Conservation (phyloP, 164 flowering plant species). For the Paratinospora sagittata region DNA sequence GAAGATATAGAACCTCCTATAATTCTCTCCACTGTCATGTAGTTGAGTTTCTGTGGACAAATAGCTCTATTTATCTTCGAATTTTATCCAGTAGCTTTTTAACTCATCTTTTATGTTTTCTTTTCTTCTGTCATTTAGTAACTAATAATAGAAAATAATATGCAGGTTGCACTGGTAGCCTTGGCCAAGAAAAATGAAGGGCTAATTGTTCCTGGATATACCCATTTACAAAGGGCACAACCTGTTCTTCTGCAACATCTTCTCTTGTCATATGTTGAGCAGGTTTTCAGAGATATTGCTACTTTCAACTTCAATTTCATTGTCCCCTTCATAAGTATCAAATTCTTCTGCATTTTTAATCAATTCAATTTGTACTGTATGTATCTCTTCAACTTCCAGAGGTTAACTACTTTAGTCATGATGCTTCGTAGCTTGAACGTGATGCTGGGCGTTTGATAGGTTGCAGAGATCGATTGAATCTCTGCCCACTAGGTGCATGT, state of each 20-base stretch:
- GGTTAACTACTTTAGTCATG: conserved; percentile 7
- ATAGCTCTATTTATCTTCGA: background rate
- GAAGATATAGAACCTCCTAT: no score
- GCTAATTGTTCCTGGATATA: conserved; percentile 93
- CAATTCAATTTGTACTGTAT: background rate
- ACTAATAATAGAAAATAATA: background rate
- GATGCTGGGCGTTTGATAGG: conserved; percentile 78
- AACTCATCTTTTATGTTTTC: background rate
- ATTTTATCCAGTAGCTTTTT: no score
- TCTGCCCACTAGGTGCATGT: conserved; percentile 95
- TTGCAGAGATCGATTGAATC: conserved; percentile 73
- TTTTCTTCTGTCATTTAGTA: background rate
- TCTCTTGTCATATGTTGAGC: conserved; percentile 90
- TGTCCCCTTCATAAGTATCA: background rate
- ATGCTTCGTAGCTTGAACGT: conserved; percentile 78
- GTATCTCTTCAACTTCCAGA: background rate
- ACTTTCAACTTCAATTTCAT: background rate
- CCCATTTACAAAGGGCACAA: conserved; percentile 96
- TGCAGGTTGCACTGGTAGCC: conserved; percentile 59
- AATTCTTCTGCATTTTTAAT: background rate
- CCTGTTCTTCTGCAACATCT: conserved; percentile 89
- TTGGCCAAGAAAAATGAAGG: conserved; percentile 74
- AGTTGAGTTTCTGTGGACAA: background rate
- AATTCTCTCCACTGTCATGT: background rate
- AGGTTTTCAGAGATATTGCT: conserved; percentile 37